Percentiles rank a stretch among this genome's conserved stretches.
phyloP scores from a whole-genome alignment of 768 basidiomycete species.

The Lentinus tigrinus region DNA sequence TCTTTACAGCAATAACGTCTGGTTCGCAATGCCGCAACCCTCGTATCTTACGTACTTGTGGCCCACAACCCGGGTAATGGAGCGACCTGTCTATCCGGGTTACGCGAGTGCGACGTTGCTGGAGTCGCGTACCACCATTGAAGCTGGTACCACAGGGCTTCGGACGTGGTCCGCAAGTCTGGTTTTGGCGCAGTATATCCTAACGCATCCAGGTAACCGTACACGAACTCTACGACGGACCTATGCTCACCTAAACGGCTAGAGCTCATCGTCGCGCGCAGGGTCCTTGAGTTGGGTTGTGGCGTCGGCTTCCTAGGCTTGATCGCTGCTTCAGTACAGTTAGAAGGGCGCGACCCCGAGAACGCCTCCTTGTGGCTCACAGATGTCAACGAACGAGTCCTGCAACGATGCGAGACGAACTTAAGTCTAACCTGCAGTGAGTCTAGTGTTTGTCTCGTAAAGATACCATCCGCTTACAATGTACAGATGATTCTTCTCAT shows the following conservation, averaged over 20 bases:
- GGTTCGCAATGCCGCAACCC: constrained; percentile 38
- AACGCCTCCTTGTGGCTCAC: constrained; percentile 48
- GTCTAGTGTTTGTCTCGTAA: constrained; percentile 25
- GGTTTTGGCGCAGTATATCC: constrained; percentile 60
- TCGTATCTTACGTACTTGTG: constrained; percentile 73
- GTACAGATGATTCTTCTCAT: constrained; percentile 52
- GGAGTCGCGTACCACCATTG: constrained; percentile 73
- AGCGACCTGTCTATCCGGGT: constrained; percentile 3
- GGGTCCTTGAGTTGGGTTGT: constrained; percentile 72
- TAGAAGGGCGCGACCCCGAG: background rate
- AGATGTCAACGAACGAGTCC: constrained; percentile 63
- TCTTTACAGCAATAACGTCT: background rate
- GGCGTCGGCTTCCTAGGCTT: constrained; percentile 77
- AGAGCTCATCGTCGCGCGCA: constrained; percentile 44
- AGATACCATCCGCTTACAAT: background rate
- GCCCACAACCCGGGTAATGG: constrained; percentile 22
- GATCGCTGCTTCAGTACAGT: constrained; percentile 57
- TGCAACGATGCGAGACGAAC: constrained; percentile 61
- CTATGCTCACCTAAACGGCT: background rate
- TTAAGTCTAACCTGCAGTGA: constrained; percentile 65
- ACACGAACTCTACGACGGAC: background rate
- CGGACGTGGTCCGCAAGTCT: constrained; percentile 80
- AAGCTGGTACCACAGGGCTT: constrained; percentile 76
- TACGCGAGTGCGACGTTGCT: constrained; percentile 56
- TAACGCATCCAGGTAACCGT: constrained; percentile 49